A percentile compares a stretch with the other conserved stretches of the same genome.
Evolutionary conservation across 345 rosid genomes (phyloP).

Genomic region (Citrus unshiu): DNA sequence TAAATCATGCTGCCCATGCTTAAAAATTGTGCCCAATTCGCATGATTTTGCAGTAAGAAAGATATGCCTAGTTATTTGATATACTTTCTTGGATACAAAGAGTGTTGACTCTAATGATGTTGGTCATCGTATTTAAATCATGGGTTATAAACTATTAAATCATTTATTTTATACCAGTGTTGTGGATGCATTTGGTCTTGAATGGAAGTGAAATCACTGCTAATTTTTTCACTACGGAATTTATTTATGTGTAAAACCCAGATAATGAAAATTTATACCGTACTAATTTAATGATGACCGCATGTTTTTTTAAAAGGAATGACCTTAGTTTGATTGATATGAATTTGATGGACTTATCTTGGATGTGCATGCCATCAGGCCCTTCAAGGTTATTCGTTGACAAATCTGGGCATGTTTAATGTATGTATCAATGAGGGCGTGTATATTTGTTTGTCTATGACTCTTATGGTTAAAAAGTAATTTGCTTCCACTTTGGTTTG

Average conservation of each 20-base stretch:
- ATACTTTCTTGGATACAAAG: not conserved
- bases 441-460: not conserved
- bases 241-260: not conserved
- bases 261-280: not conserved
- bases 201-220: not conserved
- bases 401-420: slow-evolving; percentile 4
- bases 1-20: not conserved
- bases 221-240: not conserved
- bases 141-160: not conserved
- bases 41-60: not conserved
- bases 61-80: not conserved
- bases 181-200: not conserved
- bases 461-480: slow-evolving; percentile 15
- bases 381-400: not conserved
- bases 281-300: not conserved
- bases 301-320: no score
- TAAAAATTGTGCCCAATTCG: not conserved
- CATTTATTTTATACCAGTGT: not conserved
- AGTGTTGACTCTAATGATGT: not conserved
- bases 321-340: not conserved
- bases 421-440: slow-evolving; percentile 1
- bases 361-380: not conserved
- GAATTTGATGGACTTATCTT: not conserved
- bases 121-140: not conserved
- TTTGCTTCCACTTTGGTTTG: slow-evolving; percentile 22